Evolutionary conservation across 2,329 filamentous ascomycete genomes (phyloP), one percentile per base, ranked within the genome.

Genomic region (Diaporthe citri): DNA sequence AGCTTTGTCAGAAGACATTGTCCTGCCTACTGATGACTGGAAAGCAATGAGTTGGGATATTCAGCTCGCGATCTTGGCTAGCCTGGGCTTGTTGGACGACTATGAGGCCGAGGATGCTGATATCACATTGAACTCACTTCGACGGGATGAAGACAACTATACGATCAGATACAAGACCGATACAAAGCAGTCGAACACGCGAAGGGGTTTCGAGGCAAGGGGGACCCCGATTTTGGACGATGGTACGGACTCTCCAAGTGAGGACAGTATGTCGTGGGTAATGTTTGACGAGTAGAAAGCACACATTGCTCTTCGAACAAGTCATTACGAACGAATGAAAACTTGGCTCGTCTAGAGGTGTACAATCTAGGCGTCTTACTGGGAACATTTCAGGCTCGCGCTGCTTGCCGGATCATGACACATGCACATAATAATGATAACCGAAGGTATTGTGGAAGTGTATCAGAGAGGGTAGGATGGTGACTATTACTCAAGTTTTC

Each of bases 81-180:
- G 64, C 22, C 22, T 13, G n/a, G 48, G 64, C 6, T 15, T 69
- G 34, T 22, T 69, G 64, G 64, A 69, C 22, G 64, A 69, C 15
- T 69, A 69, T 10, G 64, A 69, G 48, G 64, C 64, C 1, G 64
- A 55, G 34, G 64, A 41, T 8, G 48, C 64, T 7, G 64, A 69
- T 15, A 41, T 69, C 48, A 55, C 64, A 1, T 5, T 69, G 34
- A 28, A 55, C 10, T 69, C 64, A 9, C 64, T 69, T 8, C 46
- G 34, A 28, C 34, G 64, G n/a, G 51, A 55, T 4, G 64, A 67
- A 0, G 64, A 41, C 5, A 7, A 36, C 3, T 69, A 69, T 13
- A 55, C 48, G 46, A 28, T 69, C 48, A 69, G 17, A 12, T 69
- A 69, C 48, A 69, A 69, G 34, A 25, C 34, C n/a, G 34, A 39